Percentiles rank a stretch among this genome's conserved stretches.
Evolutionary conservation across 208 protist species (phyloP).

Genomic region (Naegleria lovaniensis): DNA sequence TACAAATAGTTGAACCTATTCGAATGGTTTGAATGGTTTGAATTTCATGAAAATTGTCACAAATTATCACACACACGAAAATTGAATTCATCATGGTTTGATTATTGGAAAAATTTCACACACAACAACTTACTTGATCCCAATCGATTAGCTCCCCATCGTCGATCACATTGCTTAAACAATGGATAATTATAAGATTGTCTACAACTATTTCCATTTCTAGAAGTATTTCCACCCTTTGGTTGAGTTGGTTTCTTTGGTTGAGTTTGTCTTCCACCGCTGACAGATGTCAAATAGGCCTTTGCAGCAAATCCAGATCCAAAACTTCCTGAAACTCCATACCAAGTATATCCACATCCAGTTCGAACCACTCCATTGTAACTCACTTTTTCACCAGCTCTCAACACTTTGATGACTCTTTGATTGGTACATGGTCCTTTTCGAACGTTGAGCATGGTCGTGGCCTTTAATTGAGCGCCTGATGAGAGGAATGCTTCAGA

Average conservation of each 20-base stretch:
- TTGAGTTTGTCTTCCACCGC: too few relatives aligned
- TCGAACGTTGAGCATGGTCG: background rate
- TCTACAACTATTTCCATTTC: background rate
- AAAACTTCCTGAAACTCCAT: background rate
- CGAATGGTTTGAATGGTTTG: too few relatives aligned
- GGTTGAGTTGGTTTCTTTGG: too few relatives aligned
- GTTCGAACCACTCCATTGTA: background rate
- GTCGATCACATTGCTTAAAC: constrained; percentile 31
- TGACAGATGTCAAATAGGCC: background rate
- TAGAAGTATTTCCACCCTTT: background rate
- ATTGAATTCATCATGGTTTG: too few relatives aligned
- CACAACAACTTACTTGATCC: too few relatives aligned
- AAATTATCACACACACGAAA: too few relatives aligned
- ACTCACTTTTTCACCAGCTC: background rate
- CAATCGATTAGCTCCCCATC: constrained; percentile 25
- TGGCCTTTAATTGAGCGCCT: background rate
- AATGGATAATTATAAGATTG: constrained; percentile 19
- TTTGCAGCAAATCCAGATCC: background rate
- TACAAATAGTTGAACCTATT: background rate
- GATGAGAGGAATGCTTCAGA: background rate
- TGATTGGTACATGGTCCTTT: background rate
- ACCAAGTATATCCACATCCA: constrained; percentile 14
- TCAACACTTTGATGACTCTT: background rate
- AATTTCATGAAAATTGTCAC: too few relatives aligned
- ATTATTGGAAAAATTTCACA: too few relatives aligned